Conservation (phyloP, 2,329 filamentous ascomycete genomes). For the Diaporthe sp. region DNA sequence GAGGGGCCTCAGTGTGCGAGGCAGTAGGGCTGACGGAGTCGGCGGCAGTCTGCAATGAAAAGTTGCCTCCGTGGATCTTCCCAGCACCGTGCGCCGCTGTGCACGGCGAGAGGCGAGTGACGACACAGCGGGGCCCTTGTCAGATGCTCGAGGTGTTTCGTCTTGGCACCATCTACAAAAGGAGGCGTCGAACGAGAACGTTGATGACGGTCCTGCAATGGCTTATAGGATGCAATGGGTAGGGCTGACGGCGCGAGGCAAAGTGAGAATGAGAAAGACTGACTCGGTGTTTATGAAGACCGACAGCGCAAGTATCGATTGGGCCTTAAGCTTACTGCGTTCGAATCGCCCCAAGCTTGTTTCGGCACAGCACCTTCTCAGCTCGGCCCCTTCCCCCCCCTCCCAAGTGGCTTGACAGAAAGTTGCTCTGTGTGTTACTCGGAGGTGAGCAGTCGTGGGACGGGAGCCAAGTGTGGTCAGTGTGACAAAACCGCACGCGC, state of each 20-base stretch:
- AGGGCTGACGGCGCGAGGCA: background rate
- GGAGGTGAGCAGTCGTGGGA: background rate
- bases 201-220: background rate
- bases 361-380: conserved; percentile 8
- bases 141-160: conserved; percentile 9
- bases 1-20: background rate
- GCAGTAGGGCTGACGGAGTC: conserved; percentile 12
- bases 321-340: background rate
- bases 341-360: background rate
- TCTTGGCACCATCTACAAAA: conserved; percentile 16
- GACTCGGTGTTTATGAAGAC: background rate
- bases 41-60: conserved; percentile 19
- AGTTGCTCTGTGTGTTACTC: background rate
- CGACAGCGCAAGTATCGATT: background rate
- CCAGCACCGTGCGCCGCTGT: conserved; percentile 10
- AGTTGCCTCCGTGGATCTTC: conserved; percentile 16
- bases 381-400: background rate
- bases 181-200: conserved; percentile 9
- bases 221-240: background rate
- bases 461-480: background rate
- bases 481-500: background rate
- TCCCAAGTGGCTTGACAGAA: background rate
- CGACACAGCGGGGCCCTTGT: conserved; percentile 15
- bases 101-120: conserved; percentile 13
- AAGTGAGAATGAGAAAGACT: background rate